Percentiles rank a stretch among this genome's conserved stretches.
phyloP scores from a whole-genome alignment of 768 basidiomycete species.

The Dacryopinax spathularia region DNA sequence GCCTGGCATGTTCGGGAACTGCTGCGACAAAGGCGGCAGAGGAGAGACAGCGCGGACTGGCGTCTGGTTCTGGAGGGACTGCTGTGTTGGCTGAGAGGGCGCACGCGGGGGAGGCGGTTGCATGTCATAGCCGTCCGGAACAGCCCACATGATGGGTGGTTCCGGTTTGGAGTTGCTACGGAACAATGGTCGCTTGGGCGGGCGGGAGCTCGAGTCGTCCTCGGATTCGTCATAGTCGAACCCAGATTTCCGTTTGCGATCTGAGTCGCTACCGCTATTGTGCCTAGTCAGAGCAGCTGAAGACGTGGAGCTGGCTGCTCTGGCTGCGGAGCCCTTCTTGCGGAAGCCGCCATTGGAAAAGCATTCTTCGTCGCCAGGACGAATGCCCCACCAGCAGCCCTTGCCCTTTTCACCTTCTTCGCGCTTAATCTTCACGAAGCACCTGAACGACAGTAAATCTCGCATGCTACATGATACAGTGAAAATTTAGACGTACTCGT shows the following conservation, averaged over 20 bases:
- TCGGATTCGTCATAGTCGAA: not conserved
- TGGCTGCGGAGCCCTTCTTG: conserved; percentile 14
- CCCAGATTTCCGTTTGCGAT: not conserved
- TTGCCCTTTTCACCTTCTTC: conserved; percentile 52
- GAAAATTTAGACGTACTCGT: conserved; percentile 23
- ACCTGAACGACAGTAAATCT: conserved; percentile 22
- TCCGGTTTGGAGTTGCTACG: not conserved
- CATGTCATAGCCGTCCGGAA: not conserved
- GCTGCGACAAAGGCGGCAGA: not conserved
- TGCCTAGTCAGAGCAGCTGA: not conserved
- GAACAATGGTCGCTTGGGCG: not conserved
- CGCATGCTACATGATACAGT: too few relatives aligned
- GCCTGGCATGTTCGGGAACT: conserved; percentile 2
- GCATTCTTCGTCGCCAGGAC: conserved; percentile 65
- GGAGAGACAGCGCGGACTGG: not conserved
- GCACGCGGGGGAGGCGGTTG: not conserved
- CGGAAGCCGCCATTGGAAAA: conserved; percentile 63
- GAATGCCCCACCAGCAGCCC: conserved; percentile 78
- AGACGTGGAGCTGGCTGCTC: not conserved
- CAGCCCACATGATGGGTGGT: not conserved
- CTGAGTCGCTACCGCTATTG: not conserved
- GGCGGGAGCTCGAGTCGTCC: not conserved
- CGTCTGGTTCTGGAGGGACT: not conserved
- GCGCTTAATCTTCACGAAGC: conserved; percentile 71
- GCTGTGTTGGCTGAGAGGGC: not conserved